Percentiles rank a stretch among this genome's conserved stretches.
Evolutionary conservation across 495 filamentous ascomycete genomes (phyloP).

Genomic region (Chaetomium fimeti): DNA sequence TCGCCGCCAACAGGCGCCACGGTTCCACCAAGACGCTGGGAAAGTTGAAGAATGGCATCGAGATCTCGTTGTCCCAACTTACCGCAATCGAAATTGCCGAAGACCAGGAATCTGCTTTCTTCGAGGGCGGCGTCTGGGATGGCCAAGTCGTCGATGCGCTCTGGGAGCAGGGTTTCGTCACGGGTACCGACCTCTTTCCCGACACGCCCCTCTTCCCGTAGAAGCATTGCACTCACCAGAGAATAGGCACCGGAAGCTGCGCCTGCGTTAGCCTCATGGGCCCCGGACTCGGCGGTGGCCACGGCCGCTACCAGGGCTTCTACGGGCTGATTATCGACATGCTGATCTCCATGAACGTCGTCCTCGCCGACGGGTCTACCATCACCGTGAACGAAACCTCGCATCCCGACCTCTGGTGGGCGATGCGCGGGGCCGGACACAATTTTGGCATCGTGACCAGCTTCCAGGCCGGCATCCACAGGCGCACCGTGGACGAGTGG

Average conservation of each 20-base stretch:
- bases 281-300: slow-evolving; percentile 60
- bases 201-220: no score
- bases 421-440: slow-evolving; percentile 57
- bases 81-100: slow-evolving; percentile 42
- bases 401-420: slow-evolving; percentile 60
- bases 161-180: no score
- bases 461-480: slow-evolving; percentile 49
- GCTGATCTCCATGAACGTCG: slow-evolving; percentile 52
- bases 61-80: slow-evolving; percentile 47
- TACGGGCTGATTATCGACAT: slow-evolving; percentile 62
- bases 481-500: slow-evolving; percentile 38
- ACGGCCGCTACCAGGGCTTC: slow-evolving; percentile 58
- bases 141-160: slow-evolving; percentile 39
- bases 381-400: slow-evolving; percentile 41
- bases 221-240: no score
- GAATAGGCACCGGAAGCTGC: slow-evolving; percentile 54
- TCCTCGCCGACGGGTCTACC: slow-evolving; percentile 55
- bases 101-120: slow-evolving; percentile 48
- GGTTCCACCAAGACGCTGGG: slow-evolving; percentile 45
- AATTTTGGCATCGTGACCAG: slow-evolving; percentile 63
- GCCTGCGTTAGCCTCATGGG: slow-evolving; percentile 57
- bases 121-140: slow-evolving; percentile 51
- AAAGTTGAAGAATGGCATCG: slow-evolving; percentile 49
- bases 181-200: no score
- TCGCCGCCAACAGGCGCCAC: slow-evolving; percentile 51